Conservation (phyloP, 768 basidiomycete genomes). For the Hydnomerulius pinastri region DNA sequence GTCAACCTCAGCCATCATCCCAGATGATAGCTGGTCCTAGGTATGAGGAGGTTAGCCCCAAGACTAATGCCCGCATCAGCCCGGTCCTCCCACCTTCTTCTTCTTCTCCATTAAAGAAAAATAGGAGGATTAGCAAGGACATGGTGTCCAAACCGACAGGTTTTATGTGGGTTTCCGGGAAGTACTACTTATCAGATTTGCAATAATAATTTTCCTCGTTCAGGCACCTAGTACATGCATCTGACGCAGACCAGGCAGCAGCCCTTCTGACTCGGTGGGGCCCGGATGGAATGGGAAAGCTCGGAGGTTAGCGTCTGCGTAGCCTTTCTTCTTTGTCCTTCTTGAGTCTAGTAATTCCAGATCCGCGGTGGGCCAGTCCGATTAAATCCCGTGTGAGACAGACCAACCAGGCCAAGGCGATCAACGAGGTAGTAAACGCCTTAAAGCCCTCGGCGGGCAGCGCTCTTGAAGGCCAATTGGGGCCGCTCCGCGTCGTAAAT, state of each 20-base stretch:
- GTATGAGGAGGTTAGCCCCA: slow-evolving; percentile 56
- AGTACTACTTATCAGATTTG: slow-evolving; percentile 15
- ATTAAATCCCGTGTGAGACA: slow-evolving; percentile 79
- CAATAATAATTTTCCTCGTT: slow-evolving; percentile 20
- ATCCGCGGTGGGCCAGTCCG: slow-evolving; percentile 86
- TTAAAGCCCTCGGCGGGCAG: slow-evolving; percentile 57
- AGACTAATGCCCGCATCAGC: slow-evolving; percentile 6
- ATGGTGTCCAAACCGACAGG: slow-evolving; percentile 85
- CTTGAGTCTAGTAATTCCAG: slow-evolving; percentile 42
- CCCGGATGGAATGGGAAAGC: slow-evolving; percentile 84
- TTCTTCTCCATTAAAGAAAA: slow-evolving; percentile 46
- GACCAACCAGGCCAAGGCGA: slow-evolving; percentile 65
- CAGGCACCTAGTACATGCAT: slow-evolving; percentile 90
- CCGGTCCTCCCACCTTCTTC: slow-evolving; percentile 33
- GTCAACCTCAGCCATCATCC: slow-evolving; percentile 37
- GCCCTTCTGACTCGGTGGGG: slow-evolving; percentile 87
- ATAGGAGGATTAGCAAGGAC: slow-evolving; percentile 77
- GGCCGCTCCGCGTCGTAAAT: slow-evolving; percentile 77
- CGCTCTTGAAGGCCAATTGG: slow-evolving; percentile 41
- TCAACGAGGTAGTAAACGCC: slow-evolving; percentile 77
- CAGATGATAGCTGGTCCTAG: slow-evolving; percentile 62
- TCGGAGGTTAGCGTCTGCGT: slow-evolving; percentile 63
- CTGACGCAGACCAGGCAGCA: slow-evolving; percentile 86
- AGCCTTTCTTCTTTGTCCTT: slow-evolving; percentile 17
- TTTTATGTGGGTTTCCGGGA: slow-evolving; percentile 67